Evolutionary conservation across 345 rosid genomes (phyloP), one percentile per base, ranked within the genome.

Genomic region (Dipteronia dyeriana): DNA sequence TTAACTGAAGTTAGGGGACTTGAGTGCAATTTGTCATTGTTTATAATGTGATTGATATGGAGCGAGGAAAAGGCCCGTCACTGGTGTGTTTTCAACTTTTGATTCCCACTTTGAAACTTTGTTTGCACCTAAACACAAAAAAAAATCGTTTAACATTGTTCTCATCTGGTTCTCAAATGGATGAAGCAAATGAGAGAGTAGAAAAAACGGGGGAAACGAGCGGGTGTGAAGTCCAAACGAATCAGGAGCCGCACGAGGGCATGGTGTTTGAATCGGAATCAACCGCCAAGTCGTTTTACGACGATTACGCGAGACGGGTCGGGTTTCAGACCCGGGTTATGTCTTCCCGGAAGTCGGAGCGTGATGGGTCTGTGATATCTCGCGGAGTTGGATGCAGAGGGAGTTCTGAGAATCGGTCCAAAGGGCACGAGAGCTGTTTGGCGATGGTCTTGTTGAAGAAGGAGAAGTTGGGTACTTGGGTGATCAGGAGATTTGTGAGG

Each of bases 301-400:
- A 62, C 49, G 76, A 74, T 8, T 74, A 74, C 49, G 76, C 76
- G 14, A 61, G 68, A 26, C 68, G 68, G 8, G 20, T 74, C 2
- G 76, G 76, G 16, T 74, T 74, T 31, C 12, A 61, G 59, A 74
- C 68, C 22, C 66, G 76, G 5, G 60, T 74, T 41, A 14, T 73
- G n/a, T 61, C 76, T 9, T 73, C 76, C 56, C 51, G 76, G 39
- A 73, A 61, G 57, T 73, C 68, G 38, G 76, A 73, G 76, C 76
- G 76, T 61, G 76, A 73, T 41, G 68, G 76, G 41, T 73, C 76
- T 34, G 49, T 73, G 12, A 73, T 73, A 49, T 73, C 76, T 62
- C 76, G 76, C 6, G 68, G 76, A 73, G 59, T 73, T 43, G 76
- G 76, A 14, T 73, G 76, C 29, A 60, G 76, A 73, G 76, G 66